These are phyloP conservation scores for Linderina pennispora DNA, from an alignment of 192 early-diverging fungal genomes.

Conservation along the genomic window DNA sequence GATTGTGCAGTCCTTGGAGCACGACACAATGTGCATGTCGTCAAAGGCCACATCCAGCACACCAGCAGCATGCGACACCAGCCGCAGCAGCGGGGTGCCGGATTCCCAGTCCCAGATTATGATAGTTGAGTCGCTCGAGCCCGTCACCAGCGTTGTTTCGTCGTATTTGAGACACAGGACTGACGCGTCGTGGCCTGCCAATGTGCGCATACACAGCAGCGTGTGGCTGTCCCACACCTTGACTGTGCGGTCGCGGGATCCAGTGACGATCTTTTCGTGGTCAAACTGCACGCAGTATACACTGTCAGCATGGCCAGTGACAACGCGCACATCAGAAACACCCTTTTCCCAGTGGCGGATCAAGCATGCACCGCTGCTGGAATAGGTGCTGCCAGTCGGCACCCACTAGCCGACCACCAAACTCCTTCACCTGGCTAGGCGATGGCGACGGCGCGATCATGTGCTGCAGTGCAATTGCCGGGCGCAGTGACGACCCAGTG, in stretches of 20 bases:
- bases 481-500: conserved; percentile 29
- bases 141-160: conserved; percentile 63
- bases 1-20: conserved; percentile 91
- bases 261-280: conserved; percentile 64
- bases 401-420: conserved; percentile 4
- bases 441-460: conserved; percentile 41
- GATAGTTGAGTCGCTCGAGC: conserved; percentile 81
- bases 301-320: conserved; percentile 76
- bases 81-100: conserved; percentile 31
- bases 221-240: conserved; percentile 78
- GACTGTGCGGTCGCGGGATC: conserved; percentile 69
- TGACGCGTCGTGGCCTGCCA: conserved; percentile 61
- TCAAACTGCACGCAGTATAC: conserved; percentile 92
- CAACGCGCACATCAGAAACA: conserved; percentile 42
- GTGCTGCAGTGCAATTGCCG: conserved; percentile 38
- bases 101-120: conserved; percentile 76
- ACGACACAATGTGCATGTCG: conserved; percentile 64
- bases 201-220: conserved; percentile 48
- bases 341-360: conserved; percentile 46
- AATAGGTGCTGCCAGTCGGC: conserved; percentile 71
- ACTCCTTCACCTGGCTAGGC: conserved; percentile 3
- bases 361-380: conserved; percentile 55
- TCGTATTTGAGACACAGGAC: conserved; percentile 84
- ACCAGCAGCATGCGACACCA: conserved; percentile 72
- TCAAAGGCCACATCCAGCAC: conserved; percentile 88